A percentile compares a stretch with the other conserved stretches of the same genome.
These are phyloP conservation scores for Ceratorhiza oryzae-sativae DNA, from an alignment of 1,284 basidiomycete species.

Conservation along the genomic window DNA sequence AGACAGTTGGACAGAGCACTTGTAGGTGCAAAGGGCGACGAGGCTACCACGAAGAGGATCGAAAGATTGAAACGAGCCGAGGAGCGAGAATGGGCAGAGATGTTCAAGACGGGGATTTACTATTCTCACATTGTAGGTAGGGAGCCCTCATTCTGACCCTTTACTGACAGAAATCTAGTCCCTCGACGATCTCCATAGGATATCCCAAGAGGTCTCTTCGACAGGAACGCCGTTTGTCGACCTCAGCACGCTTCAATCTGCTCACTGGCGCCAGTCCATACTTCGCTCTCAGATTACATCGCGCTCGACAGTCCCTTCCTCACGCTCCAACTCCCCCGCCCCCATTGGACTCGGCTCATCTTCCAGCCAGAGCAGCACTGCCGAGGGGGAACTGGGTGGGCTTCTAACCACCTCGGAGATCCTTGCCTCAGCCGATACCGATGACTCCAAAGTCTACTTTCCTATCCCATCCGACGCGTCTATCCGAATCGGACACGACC, in stretches of 20 bases:
- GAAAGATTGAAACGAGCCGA: slow-evolving; percentile 52
- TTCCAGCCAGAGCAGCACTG: neutral
- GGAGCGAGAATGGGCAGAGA: slow-evolving; percentile 68
- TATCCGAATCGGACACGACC: slow-evolving; percentile 76
- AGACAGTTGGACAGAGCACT: slow-evolving; percentile 48
- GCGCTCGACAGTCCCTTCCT: slow-evolving; percentile 44
- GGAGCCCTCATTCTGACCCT: neutral
- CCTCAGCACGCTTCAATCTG: slow-evolving; percentile 69
- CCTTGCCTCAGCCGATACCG: slow-evolving; percentile 48
- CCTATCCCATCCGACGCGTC: slow-evolving; percentile 80
- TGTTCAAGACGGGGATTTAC: slow-evolving; percentile 84
- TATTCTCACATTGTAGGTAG: slow-evolving; percentile 84
- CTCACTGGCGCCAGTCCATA: slow-evolving; percentile 77
- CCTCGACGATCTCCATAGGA: slow-evolving; percentile 76
- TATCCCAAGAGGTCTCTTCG: slow-evolving; percentile 75
- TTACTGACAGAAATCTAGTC: slow-evolving; percentile 54
- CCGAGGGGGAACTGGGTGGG: slow-evolving; percentile 65
- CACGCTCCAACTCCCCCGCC: slow-evolving; percentile 45
- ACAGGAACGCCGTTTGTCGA: slow-evolving; percentile 76
- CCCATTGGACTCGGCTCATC: slow-evolving; percentile 15
- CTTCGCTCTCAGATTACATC: slow-evolving; percentile 65
- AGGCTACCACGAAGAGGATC: slow-evolving; percentile 46
- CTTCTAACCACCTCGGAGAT: slow-evolving; percentile 61
- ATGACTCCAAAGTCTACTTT: slow-evolving; percentile 61
- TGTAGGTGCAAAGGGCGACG: neutral